Evolutionary conservation across 176 grass and related monocot species (phyloP).

Genomic region (Elaeis guineensis): DNA sequence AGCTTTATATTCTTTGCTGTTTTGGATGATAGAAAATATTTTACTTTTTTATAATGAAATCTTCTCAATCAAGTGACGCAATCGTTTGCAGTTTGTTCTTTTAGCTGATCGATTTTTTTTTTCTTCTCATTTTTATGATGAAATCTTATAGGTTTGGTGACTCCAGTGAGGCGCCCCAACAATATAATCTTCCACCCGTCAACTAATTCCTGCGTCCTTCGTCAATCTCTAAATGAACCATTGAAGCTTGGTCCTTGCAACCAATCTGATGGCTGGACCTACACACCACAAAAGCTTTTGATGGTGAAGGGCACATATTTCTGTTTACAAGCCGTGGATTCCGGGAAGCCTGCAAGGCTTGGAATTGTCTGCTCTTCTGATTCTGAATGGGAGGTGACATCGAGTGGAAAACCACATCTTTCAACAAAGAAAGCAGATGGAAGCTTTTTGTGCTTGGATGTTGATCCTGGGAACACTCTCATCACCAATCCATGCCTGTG

Average conservation of each 20-base stretch:
- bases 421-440: conserved; percentile 5
- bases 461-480: conserved; percentile 23
- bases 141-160: conserved; percentile 9
- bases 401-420: neutral
- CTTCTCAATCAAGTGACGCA: too few relatives aligned
- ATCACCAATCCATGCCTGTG: conserved; percentile 21
- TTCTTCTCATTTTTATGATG: neutral
- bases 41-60: too few relatives aligned
- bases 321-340: conserved; percentile 11
- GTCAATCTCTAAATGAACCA: conserved; percentile 3
- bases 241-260: conserved; percentile 20
- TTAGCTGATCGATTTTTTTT: too few relatives aligned
- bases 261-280: conserved; percentile 18
- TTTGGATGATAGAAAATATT: too few relatives aligned
- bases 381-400: conserved; percentile 27
- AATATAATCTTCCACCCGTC: conserved; percentile 32
- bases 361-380: conserved; percentile 15
- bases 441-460: conserved; percentile 17
- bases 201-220: conserved; percentile 19
- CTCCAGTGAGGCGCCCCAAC: neutral
- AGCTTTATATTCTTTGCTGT: too few relatives aligned
- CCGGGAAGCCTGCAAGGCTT: conserved; percentile 18
- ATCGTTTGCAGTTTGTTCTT: too few relatives aligned
- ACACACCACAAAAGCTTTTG: conserved; percentile 32
- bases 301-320: conserved; percentile 30